phyloP scores from a whole-genome alignment of 176 grass and related monocot species.

The Elaeis guineensis region DNA sequence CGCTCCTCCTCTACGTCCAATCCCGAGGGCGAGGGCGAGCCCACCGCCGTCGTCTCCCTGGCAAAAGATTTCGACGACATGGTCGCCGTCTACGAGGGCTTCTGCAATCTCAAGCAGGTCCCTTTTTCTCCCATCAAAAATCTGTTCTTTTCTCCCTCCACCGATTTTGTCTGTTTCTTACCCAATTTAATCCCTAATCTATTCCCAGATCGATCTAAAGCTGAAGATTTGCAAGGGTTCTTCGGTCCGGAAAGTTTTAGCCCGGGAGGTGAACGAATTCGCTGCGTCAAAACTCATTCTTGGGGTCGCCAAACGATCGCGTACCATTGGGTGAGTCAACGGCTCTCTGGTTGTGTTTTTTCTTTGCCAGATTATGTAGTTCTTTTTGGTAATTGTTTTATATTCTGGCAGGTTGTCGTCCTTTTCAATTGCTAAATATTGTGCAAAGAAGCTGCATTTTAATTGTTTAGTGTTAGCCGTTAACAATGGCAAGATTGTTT shows the following conservation, averaged over 20 bases:
- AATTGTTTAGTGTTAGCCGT: slow-evolving; percentile 63
- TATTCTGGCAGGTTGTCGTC: slow-evolving; percentile 38
- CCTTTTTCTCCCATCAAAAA: not conserved
- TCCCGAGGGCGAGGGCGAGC: not conserved
- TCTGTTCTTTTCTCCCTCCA: not conserved
- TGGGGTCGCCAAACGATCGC: slow-evolving; percentile 51
- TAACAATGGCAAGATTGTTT: slow-evolving; percentile 85
- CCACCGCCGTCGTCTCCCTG: slow-evolving; percentile 3
- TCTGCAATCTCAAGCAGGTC: slow-evolving; percentile 98
- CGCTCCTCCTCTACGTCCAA: slow-evolving; percentile 19
- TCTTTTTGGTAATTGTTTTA: not conserved
- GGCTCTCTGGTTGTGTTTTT: not conserved
- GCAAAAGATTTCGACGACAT: slow-evolving; percentile 60
- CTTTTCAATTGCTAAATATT: slow-evolving; percentile 69
- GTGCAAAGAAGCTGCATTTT: slow-evolving; percentile 65
- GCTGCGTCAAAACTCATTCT: slow-evolving; percentile 66
- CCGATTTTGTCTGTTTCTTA: not conserved
- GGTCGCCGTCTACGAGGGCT: slow-evolving; percentile 74
- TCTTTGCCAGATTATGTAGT: not conserved
- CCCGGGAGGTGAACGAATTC: slow-evolving; percentile 55
- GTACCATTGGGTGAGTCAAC: slow-evolving; percentile 41
- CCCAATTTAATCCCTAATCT: not conserved
- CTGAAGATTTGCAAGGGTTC: slow-evolving; percentile 89
- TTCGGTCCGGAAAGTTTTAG: slow-evolving; percentile 60
- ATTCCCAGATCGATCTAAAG: slow-evolving; percentile 73